Evolutionary conservation across 176 grass and related monocot species (phyloP).

Genomic region (Thalia dealbata): DNA sequence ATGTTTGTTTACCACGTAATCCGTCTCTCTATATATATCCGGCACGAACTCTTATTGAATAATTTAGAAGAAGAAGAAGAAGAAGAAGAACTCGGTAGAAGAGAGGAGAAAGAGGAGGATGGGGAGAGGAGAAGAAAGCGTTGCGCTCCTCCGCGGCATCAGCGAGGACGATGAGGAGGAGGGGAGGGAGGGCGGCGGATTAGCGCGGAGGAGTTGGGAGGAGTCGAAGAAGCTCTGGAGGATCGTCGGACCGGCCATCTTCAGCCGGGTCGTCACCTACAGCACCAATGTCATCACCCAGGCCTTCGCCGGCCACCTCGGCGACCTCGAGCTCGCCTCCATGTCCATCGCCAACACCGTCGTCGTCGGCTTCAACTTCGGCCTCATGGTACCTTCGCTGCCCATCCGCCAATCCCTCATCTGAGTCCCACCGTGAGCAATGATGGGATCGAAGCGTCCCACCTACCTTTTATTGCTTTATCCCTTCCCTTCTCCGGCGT

Average conservation of each 20-base stretch:
- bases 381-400: slow-evolving; percentile 48
- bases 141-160: background rate
- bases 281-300: slow-evolving; percentile 97
- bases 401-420: background rate
- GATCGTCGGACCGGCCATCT: slow-evolving; percentile 86
- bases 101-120: background rate
- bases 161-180: background rate
- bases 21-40: no score
- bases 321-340: slow-evolving; percentile 87
- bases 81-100: background rate
- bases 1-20: no score
- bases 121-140: slow-evolving; percentile 13
- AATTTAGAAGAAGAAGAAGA: no score
- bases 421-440: no score
- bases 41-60: no score
- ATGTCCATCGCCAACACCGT: slow-evolving; percentile 94
- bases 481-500: no score
- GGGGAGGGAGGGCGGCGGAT: slow-evolving; percentile 1
- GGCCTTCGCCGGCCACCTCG: slow-evolving; percentile 92
- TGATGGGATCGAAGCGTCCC: no score
- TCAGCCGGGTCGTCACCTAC: slow-evolving; percentile 77
- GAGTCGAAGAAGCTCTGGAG: slow-evolving; percentile 84
- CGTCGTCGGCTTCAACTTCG: slow-evolving; percentile 88
- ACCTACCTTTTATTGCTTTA: no score
- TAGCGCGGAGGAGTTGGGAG: slow-evolving; percentile 27